Evolutionary conservation across 1,284 basidiomycete genomes (phyloP).

Genomic region (Cryptococcus sp.): DNA sequence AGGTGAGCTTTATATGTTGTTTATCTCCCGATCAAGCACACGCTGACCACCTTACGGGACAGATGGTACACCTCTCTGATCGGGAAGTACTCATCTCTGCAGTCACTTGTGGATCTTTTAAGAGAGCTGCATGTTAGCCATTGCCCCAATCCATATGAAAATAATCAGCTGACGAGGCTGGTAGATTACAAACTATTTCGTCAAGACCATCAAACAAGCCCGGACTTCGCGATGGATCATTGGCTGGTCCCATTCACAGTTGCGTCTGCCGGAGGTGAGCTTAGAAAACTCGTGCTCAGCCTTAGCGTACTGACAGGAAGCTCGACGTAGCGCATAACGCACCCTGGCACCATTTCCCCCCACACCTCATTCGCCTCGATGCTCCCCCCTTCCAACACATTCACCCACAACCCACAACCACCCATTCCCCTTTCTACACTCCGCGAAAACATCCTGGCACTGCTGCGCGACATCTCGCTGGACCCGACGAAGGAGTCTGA

Average conservation of each 20-base stretch:
- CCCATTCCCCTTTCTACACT: constrained; percentile 50
- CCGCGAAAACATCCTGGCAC: constrained; percentile 17
- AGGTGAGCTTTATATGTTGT: constrained; percentile 17
- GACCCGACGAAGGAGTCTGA: not conserved
- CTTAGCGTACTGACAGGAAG: not conserved
- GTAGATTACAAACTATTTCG: constrained; percentile 77
- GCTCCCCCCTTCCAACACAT: constrained; percentile 51
- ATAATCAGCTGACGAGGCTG: not conserved
- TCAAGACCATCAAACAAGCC: constrained; percentile 78
- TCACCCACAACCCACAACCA: constrained; percentile 25
- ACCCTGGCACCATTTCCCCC: constrained; percentile 43
- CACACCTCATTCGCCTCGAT: constrained; percentile 56
- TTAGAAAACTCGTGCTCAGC: not conserved
- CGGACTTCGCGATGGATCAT: constrained; percentile 84
- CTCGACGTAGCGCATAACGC: constrained; percentile 19
- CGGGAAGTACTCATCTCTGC: constrained; percentile 75
- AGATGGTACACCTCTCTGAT: constrained; percentile 93
- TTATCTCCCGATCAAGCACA: not conserved
- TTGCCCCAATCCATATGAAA: not conserved
- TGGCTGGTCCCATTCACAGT: constrained; percentile 70
- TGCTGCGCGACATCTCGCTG: constrained; percentile 13
- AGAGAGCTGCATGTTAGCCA: constrained; percentile 55
- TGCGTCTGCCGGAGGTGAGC: constrained; percentile 71
- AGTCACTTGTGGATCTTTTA: constrained; percentile 60
- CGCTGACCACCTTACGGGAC: not conserved